Base-by-base conservation (phyloP, 192 early-diverging fungal species). In the Umbelopsis vinacea region DNA sequence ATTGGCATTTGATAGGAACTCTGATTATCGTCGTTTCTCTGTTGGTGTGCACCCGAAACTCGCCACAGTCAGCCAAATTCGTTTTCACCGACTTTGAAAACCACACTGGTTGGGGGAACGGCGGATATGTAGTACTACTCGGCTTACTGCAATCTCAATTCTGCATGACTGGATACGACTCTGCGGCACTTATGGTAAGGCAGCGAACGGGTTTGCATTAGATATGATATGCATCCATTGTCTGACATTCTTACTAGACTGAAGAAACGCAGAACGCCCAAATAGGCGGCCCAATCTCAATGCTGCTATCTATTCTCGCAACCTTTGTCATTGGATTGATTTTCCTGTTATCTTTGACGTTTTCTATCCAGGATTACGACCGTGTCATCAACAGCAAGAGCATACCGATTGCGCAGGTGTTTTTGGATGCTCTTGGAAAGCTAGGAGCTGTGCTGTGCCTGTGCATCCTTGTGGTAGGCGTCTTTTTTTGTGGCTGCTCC, bases 251-350 rank as follows among this genome's bases (percentile, higher is more conserved):
- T 43, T 43, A 11, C 11, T 50, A 50, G 48, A 19, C 81, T 1
- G 84, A 85, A 43, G 84, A 85, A 63, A 85, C 84, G 24, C 66
- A 80, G 52, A 73, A 73, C 45, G 75, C 79, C 0, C 76, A 80
- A n/a, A 72, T 69, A 11, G 76, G 76, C 19, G 79, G 79, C 14
- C 79, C 79, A 45, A 74, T 74, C 38, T 74, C 71, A 6, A 80
- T 80, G 46, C 47, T 80, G 22, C 23, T 73, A 67, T 73, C 79
- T 26, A 80, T 80, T 33, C 66, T 80, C 24, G 79, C 75, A 3
- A 76, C 79, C 0, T 46, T 70, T 12, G 5, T 68, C 7, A 77
- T 74, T 33, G 79, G 79, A 63, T 67, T 81, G 7, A 71, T 70
- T 26, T 70, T 80, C 9, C 70, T 75, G 4, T 63, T 80, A 6